A percentile compares a stretch with the other conserved stretches of the same genome.
Conservation (phyloP, 176 grass and related monocot genomes). For the Carex myosuroides region DNA sequence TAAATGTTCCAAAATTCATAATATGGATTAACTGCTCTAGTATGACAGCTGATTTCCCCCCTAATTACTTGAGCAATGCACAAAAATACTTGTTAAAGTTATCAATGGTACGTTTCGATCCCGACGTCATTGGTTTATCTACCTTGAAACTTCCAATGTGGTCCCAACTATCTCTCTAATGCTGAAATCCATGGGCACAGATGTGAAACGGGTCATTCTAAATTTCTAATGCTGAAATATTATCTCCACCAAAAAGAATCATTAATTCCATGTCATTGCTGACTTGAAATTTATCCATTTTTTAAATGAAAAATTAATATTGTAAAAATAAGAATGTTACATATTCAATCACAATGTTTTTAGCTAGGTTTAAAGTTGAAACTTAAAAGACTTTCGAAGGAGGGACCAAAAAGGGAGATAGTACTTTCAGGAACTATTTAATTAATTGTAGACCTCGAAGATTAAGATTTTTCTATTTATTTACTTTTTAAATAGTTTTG, state of each 20-base stretch:
- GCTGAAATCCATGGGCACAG: not conserved
- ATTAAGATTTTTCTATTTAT: not conserved
- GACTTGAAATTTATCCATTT: not conserved
- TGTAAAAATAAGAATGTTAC: not conserved
- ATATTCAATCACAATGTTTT: not conserved
- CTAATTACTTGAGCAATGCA: no score
- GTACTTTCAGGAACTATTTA: not conserved
- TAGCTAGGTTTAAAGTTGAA: not conserved
- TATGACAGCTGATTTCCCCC: no score
- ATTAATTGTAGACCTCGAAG: no score
- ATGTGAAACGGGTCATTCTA: not conserved
- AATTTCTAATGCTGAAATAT: not conserved
- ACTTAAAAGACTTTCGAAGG: not conserved
- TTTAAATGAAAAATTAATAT: not conserved
- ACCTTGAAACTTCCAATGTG: not conserved
- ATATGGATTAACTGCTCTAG: no score
- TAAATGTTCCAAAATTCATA: no score
- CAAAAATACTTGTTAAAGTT: no score
- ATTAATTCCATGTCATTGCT: not conserved
- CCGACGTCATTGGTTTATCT: not conserved
- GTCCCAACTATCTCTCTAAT: not conserved
- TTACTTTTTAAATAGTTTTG: slow-evolving; percentile 52
- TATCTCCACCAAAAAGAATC: not conserved
- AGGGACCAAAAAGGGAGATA: no score
- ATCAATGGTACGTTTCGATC: not conserved